These are phyloP conservation scores for Microdochium bolleyi DNA, from an alignment of 2,329 filamentous ascomycete genomes.

Conservation along the genomic window DNA sequence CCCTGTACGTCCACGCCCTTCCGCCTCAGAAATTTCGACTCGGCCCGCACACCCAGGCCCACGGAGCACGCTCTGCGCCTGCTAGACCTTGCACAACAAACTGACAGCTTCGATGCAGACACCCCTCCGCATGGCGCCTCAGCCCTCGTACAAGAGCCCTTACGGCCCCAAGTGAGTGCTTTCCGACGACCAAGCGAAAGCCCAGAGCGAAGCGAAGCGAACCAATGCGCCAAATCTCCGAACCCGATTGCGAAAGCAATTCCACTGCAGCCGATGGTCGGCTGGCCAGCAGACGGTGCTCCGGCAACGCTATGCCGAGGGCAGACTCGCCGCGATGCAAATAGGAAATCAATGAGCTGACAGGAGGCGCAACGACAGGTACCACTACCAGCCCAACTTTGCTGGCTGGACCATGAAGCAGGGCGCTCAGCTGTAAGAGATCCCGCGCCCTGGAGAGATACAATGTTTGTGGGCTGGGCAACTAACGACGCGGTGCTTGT, in stretches of 20 bases:
- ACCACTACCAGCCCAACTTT: slow-evolving; percentile 49
- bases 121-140: slow-evolving; percentile 32
- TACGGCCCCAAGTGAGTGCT: slow-evolving; percentile 58
- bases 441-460: background rate
- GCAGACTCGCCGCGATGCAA: slow-evolving; percentile 2
- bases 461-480: background rate
- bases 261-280: no score
- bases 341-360: slow-evolving; percentile 12
- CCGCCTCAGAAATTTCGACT: background rate
- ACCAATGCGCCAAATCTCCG: background rate
- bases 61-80: background rate
- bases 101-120: slow-evolving; percentile 25
- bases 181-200: background rate
- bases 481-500: slow-evolving; percentile 1
- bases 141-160: slow-evolving; percentile 47
- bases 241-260: background rate
- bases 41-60: slow-evolving; percentile 15
- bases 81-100: no score
- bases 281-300: no score
- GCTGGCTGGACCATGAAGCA: slow-evolving; percentile 42
- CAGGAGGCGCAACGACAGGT: slow-evolving; percentile 33
- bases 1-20: no score
- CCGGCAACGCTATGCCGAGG: background rate
- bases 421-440: slow-evolving; percentile 43
- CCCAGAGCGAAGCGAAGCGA: background rate